These are phyloP conservation scores for Plasmodium adleri DNA, from an alignment of 169 alveolate species.

Conservation along the genomic window DNA sequence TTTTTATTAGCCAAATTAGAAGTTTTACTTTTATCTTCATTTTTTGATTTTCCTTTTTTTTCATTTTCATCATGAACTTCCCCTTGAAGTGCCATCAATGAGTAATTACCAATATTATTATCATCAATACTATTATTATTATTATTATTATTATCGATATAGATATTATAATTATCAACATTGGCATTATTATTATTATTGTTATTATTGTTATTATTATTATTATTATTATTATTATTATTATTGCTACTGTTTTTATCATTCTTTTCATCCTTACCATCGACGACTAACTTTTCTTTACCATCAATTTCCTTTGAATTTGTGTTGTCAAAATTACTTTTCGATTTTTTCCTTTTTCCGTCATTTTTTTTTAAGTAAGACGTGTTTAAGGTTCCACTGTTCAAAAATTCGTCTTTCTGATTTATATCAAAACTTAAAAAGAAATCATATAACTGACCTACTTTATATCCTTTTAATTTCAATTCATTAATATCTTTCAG, in stretches of 20 bases:
- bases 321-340: slow-evolving; percentile 14
- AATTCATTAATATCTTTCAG: slow-evolving; percentile 79
- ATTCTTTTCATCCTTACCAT: not conserved
- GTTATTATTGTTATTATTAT: not conserved
- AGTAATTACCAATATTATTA: slow-evolving; percentile 22
- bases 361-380: slow-evolving; percentile 23
- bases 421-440: slow-evolving; percentile 79
- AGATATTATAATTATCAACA: not conserved
- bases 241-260: not conserved
- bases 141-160: not conserved
- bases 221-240: not conserved
- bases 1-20: not conserved
- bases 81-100: not conserved
- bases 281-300: not conserved
- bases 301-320: not conserved
- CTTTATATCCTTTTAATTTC: slow-evolving; percentile 80
- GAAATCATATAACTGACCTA: slow-evolving; percentile 81
- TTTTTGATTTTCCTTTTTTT: not conserved
- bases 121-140: not conserved
- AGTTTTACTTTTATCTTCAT: not conserved
- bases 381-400: slow-evolving; percentile 3
- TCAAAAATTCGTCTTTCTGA: slow-evolving; percentile 33
- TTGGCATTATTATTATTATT: not conserved
- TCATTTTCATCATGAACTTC: not conserved
- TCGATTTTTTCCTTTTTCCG: slow-evolving; percentile 40